phyloP scores from a whole-genome alignment of 2,329 filamentous ascomycete species.

The Triangularia setosa region DNA sequence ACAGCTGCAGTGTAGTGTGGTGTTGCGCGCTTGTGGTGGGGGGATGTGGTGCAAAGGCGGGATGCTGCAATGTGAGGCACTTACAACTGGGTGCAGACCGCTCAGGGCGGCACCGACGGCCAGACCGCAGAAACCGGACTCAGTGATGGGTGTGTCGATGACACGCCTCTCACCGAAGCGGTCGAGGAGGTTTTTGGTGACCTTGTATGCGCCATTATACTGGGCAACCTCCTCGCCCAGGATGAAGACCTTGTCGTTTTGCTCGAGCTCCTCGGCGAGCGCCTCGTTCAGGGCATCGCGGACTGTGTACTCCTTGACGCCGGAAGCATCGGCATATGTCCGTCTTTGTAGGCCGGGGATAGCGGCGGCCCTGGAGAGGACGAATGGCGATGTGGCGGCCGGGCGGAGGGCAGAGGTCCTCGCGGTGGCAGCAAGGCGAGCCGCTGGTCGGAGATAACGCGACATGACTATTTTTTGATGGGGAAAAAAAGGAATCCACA shows the following conservation, averaged over 20 bases:
- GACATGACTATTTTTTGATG: constrained; percentile 35
- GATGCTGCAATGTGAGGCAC: constrained; percentile 35
- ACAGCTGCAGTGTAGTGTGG: neutral
- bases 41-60: neutral
- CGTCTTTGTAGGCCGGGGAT: constrained; percentile 44
- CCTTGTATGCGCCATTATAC: constrained; percentile 99
- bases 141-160: constrained; percentile 97
- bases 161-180: constrained; percentile 96
- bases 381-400: constrained; percentile 26
- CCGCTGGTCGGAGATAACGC: constrained; percentile 43
- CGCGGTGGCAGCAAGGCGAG: constrained; percentile 40
- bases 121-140: constrained; percentile 90
- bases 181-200: constrained; percentile 95
- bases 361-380: constrained; percentile 25
- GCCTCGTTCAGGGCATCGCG: constrained; percentile 97
- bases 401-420: constrained; percentile 27
- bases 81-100: constrained; percentile 87
- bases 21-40: neutral
- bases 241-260: constrained; percentile 91
- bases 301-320: constrained; percentile 90
- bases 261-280: constrained; percentile 93
- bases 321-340: constrained; percentile 53
- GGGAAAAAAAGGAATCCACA: constrained; percentile 10
- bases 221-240: constrained; percentile 98
- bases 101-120: constrained; percentile 92